These are phyloP conservation scores for Candida maesae DNA, from an alignment of 805 yeast genomes.

Conservation along the genomic window DNA sequence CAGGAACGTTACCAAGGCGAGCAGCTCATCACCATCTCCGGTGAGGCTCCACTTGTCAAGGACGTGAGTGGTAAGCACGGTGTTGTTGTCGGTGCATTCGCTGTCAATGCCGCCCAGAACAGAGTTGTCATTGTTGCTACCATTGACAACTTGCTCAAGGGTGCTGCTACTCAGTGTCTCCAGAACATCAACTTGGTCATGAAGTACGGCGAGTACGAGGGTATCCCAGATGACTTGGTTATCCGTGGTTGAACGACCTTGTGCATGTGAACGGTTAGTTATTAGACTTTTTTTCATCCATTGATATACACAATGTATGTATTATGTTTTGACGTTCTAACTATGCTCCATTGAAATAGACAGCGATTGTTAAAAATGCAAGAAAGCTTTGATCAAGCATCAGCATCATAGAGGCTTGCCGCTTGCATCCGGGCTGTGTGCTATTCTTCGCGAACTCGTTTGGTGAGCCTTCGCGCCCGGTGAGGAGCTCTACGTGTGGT, in stretches of 20 bases:
- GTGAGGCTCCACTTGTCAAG: conserved; percentile 90
- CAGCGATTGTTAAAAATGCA: too few species aligned
- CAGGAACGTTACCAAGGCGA: conserved; percentile 88
- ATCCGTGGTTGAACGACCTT: conserved; percentile 25
- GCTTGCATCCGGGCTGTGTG: too few species aligned
- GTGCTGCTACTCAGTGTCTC: conserved; percentile 97
- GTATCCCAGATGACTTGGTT: conserved; percentile 73
- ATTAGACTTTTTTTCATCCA: not conserved
- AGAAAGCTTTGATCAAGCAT: too few species aligned
- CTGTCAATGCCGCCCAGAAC: conserved; percentile 81
- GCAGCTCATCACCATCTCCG: conserved; percentile 75
- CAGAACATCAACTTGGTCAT: conserved; percentile 90
- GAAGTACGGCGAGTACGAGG: conserved; percentile 92
- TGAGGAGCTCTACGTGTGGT: too few species aligned
- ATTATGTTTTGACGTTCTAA: too few species aligned
- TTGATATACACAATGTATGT: not conserved
- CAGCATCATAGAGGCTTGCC: too few species aligned
- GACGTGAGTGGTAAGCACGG: conserved; percentile 95
- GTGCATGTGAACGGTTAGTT: not conserved
- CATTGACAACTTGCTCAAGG: conserved; percentile 92
- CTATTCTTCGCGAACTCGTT: too few species aligned
- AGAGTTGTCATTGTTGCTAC: conserved; percentile 94
- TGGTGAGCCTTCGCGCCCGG: too few species aligned
- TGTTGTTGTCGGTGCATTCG: conserved; percentile 92
- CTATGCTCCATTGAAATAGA: too few species aligned